phyloP scores from a whole-genome alignment of 208 protist species.

The Trypanosoma brucei region DNA sequence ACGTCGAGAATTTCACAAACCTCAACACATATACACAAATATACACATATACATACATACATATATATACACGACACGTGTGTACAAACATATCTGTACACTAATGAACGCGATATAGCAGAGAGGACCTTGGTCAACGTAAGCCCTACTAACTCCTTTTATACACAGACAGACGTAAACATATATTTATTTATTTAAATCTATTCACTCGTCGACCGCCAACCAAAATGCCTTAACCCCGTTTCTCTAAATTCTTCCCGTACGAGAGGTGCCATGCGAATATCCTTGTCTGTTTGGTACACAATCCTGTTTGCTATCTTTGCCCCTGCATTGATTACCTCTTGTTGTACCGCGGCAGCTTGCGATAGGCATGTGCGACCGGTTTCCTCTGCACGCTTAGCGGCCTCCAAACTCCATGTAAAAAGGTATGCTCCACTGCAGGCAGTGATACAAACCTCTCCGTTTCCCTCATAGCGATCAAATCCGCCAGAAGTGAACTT shows the following conservation, averaged over 20 bases:
- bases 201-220: not conserved
- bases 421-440: slow-evolving; percentile 40
- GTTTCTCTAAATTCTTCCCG: slow-evolving; percentile 5
- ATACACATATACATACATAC: too few relatives aligned
- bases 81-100: too few relatives aligned
- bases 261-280: slow-evolving; percentile 23
- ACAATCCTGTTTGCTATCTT: slow-evolving; percentile 9
- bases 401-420: slow-evolving; percentile 51
- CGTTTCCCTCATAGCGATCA: slow-evolving; percentile 28
- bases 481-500: slow-evolving; percentile 42
- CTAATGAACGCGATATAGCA: too few relatives aligned
- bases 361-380: slow-evolving; percentile 26
- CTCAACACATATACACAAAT: too few relatives aligned
- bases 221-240: slow-evolving; percentile 5
- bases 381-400: slow-evolving; percentile 29
- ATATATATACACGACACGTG: too few relatives aligned
- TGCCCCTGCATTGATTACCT: slow-evolving; percentile 13
- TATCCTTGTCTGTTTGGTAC: slow-evolving; percentile 19
- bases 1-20: too few relatives aligned
- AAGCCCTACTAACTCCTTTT: too few relatives aligned
- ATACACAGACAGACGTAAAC: too few relatives aligned
- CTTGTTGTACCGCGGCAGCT: slow-evolving; percentile 4
- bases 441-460: slow-evolving; percentile 48
- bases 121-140: too few relatives aligned
- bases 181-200: not conserved